Percentiles rank a stretch among this genome's conserved stretches.
Evolutionary conservation across 768 basidiomycete genomes (phyloP).

Genomic region (Rossbeevera mucosa): DNA sequence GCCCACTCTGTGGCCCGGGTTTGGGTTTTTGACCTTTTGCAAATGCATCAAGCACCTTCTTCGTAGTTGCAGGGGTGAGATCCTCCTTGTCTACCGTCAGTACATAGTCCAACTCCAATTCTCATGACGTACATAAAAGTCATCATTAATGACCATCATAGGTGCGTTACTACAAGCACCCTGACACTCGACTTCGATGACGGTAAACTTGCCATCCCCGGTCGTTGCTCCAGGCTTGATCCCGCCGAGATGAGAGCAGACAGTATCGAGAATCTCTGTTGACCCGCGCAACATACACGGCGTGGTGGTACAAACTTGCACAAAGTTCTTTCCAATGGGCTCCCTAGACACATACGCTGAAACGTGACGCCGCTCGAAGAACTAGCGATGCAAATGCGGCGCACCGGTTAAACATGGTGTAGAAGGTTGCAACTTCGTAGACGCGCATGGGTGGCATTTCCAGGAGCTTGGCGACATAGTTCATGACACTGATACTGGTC

Average conservation of each 20-base stretch:
- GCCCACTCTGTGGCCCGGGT: slow-evolving; percentile 88
- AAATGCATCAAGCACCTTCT: slow-evolving; percentile 75
- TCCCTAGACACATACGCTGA: slow-evolving; percentile 47
- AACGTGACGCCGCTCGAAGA: not conserved
- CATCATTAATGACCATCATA: slow-evolving; percentile 94
- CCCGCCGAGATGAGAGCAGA: slow-evolving; percentile 75
- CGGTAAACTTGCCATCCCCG: slow-evolving; percentile 92
- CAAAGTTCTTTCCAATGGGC: slow-evolving; percentile 89
- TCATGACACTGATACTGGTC: slow-evolving; percentile 99
- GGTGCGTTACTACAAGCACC: slow-evolving; percentile 98
- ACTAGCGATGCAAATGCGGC: slow-evolving; percentile 15
- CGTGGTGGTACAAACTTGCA: slow-evolving; percentile 98
- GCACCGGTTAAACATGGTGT: slow-evolving; percentile 99
- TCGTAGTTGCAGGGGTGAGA: slow-evolving; percentile 70
- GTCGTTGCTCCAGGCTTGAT: slow-evolving; percentile 91
- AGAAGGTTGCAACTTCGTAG: slow-evolving; percentile 98
- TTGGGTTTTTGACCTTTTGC: slow-evolving; percentile 81
- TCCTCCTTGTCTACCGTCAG: slow-evolving; percentile 58
- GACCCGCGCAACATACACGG: slow-evolving; percentile 96
- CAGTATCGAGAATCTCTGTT: slow-evolving; percentile 82
- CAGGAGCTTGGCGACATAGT: slow-evolving; percentile 89
- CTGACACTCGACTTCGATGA: slow-evolving; percentile 97
- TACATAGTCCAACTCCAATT: not conserved
- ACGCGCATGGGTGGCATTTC: slow-evolving; percentile 98
- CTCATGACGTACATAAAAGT: slow-evolving; percentile 76